These are phyloP conservation scores for Coemansia reversa DNA, from an alignment of 192 early-diverging fungal genomes.

Conservation along the genomic window DNA sequence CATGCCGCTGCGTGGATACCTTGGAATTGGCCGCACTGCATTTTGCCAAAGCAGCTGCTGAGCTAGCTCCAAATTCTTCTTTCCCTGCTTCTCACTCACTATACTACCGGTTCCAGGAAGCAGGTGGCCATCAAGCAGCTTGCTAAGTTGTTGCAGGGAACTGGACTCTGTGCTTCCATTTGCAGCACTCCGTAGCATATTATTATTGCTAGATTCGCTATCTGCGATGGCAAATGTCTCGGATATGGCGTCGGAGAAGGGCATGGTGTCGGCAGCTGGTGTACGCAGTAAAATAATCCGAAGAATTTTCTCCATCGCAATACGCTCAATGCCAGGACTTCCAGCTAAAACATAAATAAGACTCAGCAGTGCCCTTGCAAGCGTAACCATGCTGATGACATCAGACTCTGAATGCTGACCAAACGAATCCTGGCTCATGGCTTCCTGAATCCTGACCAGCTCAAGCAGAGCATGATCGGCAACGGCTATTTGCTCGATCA, in stretches of 20 bases:
- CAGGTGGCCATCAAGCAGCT: slow-evolving; percentile 19
- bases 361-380: slow-evolving; percentile 26
- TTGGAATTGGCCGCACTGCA: slow-evolving; percentile 38
- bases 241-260: not conserved
- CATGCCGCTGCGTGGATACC: slow-evolving; percentile 44
- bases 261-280: not conserved
- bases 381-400: slow-evolving; percentile 4
- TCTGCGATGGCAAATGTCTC: no score
- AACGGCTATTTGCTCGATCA: slow-evolving; percentile 15
- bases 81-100: not conserved
- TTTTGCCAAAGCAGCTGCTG: slow-evolving; percentile 50
- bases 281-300: slow-evolving; percentile 12
- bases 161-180: not conserved
- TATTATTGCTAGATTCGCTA: not conserved
- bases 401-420: not conserved
- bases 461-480: slow-evolving; percentile 31
- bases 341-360: slow-evolving; percentile 9
- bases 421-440: slow-evolving; percentile 1
- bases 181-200: not conserved
- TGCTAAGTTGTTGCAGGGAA: slow-evolving; percentile 12
- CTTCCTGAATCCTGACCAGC: slow-evolving; percentile 23
- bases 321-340: slow-evolving; percentile 14
- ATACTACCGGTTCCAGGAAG: slow-evolving; percentile 3
- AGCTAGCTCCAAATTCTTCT: slow-evolving; percentile 12
- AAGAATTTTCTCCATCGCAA: slow-evolving; percentile 29